Conservation (phyloP, 176 grass and related monocot species). For the Bonia amplexicaulis region DNA sequence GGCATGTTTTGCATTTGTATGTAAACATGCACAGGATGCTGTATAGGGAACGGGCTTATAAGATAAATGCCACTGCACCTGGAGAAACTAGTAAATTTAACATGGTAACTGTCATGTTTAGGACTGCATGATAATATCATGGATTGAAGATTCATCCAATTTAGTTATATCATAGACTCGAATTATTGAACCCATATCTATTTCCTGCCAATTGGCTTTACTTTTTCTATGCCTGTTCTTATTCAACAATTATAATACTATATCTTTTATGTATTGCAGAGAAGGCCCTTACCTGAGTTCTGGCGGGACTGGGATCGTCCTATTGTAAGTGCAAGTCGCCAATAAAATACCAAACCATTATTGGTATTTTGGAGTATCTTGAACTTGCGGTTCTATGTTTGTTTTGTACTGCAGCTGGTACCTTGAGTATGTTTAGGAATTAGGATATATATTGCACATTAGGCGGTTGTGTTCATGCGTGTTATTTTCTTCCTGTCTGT, state of each 20-base stretch:
- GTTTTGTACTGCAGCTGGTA: conserved; percentile 6
- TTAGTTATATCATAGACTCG: neutral
- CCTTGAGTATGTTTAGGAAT: neutral
- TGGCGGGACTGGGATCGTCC: conserved; percentile 91
- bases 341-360: neutral
- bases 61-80: neutral
- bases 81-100: conserved; percentile 1
- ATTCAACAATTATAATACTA: neutral
- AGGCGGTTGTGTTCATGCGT: neutral
- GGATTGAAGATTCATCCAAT: neutral
- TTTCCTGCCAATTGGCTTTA: neutral
- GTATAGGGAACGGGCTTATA: neutral
- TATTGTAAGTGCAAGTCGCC: conserved; percentile 76
- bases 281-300: conserved; percentile 87
- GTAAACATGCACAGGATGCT: neutral
- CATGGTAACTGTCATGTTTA: neutral
- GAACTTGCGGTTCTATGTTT: neutral
- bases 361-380: conserved; percentile 9
- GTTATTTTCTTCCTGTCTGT: neutral
- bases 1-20: neutral
- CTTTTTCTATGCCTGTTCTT: neutral
- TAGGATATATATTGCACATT: neutral
- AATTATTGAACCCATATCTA: neutral
- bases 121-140: neutral
- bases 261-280: conserved; percentile 53